These are phyloP conservation scores for Calycina herbarum DNA, from an alignment of 2,329 filamentous ascomycete genomes.

Conservation along the genomic window DNA sequence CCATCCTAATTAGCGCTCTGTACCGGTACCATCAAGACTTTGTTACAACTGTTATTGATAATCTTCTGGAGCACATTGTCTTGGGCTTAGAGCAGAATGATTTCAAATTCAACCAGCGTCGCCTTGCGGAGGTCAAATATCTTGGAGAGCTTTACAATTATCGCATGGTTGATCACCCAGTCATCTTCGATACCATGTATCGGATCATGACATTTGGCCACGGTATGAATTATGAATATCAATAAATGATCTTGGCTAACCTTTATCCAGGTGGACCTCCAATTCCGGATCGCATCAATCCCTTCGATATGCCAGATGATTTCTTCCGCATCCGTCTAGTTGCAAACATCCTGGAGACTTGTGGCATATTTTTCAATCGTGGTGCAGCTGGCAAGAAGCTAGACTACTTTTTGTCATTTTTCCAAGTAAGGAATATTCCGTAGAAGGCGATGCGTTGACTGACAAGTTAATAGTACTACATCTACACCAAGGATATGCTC, in stretches of 20 bases:
- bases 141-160: conserved; percentile 97
- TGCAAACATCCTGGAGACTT: conserved; percentile 88
- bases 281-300: conserved; percentile 71
- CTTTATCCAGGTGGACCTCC: conserved; percentile 67
- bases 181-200: conserved; percentile 95
- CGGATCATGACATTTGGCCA: conserved; percentile 93
- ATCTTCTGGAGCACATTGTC: conserved; percentile 82
- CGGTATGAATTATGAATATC: conserved; percentile 37
- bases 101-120: conserved; percentile 94
- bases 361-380: conserved; percentile 93
- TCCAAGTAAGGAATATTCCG: conserved; percentile 58
- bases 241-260: not conserved
- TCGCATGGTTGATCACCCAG: conserved; percentile 90
- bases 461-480: conserved; percentile 71
- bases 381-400: conserved; percentile 94
- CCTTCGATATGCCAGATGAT: conserved; percentile 86
- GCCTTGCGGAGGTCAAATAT: conserved; percentile 94
- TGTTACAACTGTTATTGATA: conserved; percentile 87
- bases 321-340: conserved; percentile 93
- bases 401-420: conserved; percentile 95
- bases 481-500: conserved; percentile 82
- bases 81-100: conserved; percentile 93
- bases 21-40: conserved; percentile 92
- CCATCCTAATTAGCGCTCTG: conserved; percentile 83
- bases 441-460: conserved; percentile 18